Percentiles rank a stretch among this genome's conserved stretches.
Conservation (phyloP, 768 basidiomycete genomes). For the Boletus insuetus region DNA sequence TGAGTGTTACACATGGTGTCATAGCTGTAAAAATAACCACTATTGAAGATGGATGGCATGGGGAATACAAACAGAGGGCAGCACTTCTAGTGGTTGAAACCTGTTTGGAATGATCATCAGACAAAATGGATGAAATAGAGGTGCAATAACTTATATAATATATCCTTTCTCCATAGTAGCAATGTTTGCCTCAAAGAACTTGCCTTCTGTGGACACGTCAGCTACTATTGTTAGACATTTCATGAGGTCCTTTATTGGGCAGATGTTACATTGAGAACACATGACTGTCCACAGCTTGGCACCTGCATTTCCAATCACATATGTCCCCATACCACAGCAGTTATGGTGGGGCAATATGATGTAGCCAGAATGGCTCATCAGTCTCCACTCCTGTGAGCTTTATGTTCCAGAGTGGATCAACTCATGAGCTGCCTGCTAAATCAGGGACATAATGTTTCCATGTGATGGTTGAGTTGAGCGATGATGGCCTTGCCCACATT, state of each 20-base stretch:
- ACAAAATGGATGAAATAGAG: no score
- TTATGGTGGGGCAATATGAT: not conserved
- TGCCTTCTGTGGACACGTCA: no score
- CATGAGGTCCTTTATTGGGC: no score
- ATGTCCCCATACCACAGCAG: conserved; percentile 1
- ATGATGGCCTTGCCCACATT: no score
- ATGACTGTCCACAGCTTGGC: not conserved
- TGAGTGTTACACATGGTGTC: no score
- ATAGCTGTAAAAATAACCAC: conserved; percentile 6
- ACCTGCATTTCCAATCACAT: not conserved
- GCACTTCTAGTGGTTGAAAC: not conserved
- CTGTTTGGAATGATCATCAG: not conserved
- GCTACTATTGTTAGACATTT: no score
- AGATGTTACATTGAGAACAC: no score
- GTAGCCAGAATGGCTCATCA: not conserved
- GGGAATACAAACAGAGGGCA: not conserved
- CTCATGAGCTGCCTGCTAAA: not conserved
- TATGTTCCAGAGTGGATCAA: not conserved
- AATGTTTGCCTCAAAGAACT: no score
- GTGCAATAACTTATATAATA: no score
- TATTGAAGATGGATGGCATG: not conserved
- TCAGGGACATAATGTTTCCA: not conserved
- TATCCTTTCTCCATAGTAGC: no score
- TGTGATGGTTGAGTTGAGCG: not conserved
- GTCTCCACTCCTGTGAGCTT: conserved; percentile 1